Evolutionary conservation across 441 rosid species (phyloP).

Genomic region (Syzygium syzygioides): DNA sequence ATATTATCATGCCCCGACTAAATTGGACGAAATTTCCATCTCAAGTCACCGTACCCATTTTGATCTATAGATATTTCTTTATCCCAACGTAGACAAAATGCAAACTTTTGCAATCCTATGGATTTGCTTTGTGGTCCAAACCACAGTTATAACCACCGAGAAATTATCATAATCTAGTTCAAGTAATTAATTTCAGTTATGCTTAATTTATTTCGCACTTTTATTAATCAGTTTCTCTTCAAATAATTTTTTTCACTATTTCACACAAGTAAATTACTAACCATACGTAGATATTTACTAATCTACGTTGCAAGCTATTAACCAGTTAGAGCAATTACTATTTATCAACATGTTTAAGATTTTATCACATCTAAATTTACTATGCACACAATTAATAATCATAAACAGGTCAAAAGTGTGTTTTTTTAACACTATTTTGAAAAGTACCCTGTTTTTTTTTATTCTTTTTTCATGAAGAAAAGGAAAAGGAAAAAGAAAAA

Average conservation of each 20-base stretch:
- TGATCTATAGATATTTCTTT: neutral
- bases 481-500: neutral
- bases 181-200: neutral
- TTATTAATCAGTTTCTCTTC: neutral
- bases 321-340: neutral
- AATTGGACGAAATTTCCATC: neutral
- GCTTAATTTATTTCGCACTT: neutral
- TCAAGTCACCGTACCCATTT: neutral
- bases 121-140: neutral
- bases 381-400: neutral
- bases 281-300: neutral
- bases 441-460: neutral
- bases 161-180: neutral
- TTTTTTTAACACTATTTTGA: neutral
- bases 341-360: neutral
- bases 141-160: neutral
- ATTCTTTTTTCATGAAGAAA: neutral
- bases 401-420: neutral
- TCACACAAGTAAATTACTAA: neutral
- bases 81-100: neutral
- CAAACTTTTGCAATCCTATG: neutral
- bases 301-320: neutral
- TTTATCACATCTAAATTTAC: neutral
- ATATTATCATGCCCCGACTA: neutral
- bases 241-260: neutral